Percentiles rank a stretch among this genome's conserved stretches.
Evolutionary conservation across 1,284 basidiomycete species (phyloP).

Genomic region (Heterobasidion occidentale): DNA sequence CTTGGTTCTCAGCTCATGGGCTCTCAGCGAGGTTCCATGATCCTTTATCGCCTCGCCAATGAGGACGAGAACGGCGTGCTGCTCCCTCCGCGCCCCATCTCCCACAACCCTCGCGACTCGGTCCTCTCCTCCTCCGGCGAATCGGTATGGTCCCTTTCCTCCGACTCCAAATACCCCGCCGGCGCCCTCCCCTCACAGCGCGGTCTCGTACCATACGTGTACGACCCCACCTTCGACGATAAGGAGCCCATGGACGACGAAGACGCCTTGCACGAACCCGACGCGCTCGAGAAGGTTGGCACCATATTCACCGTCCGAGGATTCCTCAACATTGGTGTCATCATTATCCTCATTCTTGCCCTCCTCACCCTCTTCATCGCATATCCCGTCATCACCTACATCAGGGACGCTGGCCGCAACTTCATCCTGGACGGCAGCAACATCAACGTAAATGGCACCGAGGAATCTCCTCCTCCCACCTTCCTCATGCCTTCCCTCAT

Average conservation of each 20-base stretch:
- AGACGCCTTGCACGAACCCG: conserved; percentile 46
- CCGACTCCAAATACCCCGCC: conserved; percentile 59
- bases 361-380: conserved; percentile 63
- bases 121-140: conserved; percentile 37
- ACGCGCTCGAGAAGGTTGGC: conserved; percentile 24
- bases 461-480: neutral
- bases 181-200: conserved; percentile 25
- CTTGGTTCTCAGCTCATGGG: conserved; percentile 22
- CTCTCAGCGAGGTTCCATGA: conserved; percentile 48
- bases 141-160: conserved; percentile 43
- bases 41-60: conserved; percentile 54
- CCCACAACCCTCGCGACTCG: conserved; percentile 25
- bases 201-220: conserved; percentile 59
- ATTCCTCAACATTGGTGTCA: conserved; percentile 39
- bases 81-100: conserved; percentile 21
- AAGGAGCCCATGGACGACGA: conserved; percentile 58
- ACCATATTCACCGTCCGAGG: conserved; percentile 32
- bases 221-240: conserved; percentile 53
- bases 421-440: conserved; percentile 49
- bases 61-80: conserved; percentile 25
- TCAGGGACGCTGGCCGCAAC: conserved; percentile 36
- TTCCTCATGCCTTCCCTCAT: conserved; percentile 56
- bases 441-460: conserved; percentile 36
- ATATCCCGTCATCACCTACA: conserved; percentile 68
- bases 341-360: conserved; percentile 31